Percentiles rank a stretch among this genome's conserved stretches.
Evolutionary conservation across 352 stramenopile species (phyloP).

Genomic region (Thraustochytrium sp.): DNA sequence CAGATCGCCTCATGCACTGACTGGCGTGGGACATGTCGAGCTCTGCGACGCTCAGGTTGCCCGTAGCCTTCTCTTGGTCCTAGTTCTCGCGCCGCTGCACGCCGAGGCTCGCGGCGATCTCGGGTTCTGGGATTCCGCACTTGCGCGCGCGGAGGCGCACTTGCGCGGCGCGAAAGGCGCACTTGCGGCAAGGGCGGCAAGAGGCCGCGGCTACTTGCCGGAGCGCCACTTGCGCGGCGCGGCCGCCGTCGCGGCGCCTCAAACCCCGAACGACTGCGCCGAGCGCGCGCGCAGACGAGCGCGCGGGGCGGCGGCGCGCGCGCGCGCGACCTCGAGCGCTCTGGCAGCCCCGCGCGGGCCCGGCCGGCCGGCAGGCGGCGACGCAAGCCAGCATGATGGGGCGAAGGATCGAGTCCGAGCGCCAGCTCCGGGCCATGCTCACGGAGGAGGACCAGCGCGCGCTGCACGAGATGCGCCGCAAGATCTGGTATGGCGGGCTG

Average conservation of each 20-base stretch:
- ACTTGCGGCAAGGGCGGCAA: neutral
- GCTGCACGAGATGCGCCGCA: slow-evolving; percentile 9
- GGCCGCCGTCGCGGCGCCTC: neutral
- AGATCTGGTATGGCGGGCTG: neutral
- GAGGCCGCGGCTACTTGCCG: neutral
- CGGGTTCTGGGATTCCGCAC: too few relatives aligned
- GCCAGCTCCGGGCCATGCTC: neutral
- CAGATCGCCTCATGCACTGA: neutral
- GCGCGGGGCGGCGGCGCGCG: too few relatives aligned
- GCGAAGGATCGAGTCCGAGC: neutral
- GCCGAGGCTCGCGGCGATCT: neutral
- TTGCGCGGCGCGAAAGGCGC: neutral
- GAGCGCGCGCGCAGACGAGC: neutral
- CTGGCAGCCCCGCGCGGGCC: too few relatives aligned
- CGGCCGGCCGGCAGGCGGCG: neutral
- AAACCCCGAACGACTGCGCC: neutral
- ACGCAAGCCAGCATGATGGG: neutral
- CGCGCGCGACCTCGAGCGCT: neutral
- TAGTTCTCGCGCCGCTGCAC: neutral
- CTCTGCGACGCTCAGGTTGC: neutral
- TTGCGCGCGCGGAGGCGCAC: too few relatives aligned
- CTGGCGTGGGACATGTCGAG: neutral
- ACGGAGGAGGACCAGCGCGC: neutral
- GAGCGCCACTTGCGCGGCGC: neutral
- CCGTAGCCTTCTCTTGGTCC: neutral